phyloP scores from a whole-genome alignment of 805 yeast genomes.

The Saturnispora zaruensis region DNA sequence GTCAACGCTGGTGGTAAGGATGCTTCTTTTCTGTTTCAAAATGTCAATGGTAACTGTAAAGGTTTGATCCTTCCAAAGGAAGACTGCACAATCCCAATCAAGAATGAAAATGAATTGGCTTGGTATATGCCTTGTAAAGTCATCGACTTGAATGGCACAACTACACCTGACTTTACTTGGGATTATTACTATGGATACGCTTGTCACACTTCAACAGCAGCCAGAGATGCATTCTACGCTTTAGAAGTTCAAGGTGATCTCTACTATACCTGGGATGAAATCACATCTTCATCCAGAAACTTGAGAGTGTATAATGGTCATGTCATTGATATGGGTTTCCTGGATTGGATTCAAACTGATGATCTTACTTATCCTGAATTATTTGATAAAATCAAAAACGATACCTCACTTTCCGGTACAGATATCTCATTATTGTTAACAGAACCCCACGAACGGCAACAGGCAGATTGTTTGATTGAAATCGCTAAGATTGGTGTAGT shows the following conservation, averaged over 20 bases:
- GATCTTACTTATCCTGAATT: constrained; percentile 66
- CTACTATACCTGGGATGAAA: constrained; percentile 85
- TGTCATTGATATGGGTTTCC: constrained; percentile 71
- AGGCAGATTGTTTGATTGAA: constrained; percentile 78
- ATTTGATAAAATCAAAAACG: constrained; percentile 55
- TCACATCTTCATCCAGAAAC: constrained; percentile 58
- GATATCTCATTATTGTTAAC: constrained; percentile 73
- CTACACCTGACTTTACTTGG: constrained; percentile 52
- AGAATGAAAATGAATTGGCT: constrained; percentile 51
- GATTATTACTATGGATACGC: constrained; percentile 78
- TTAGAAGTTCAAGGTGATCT: constrained; percentile 62
- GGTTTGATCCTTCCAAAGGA: constrained; percentile 63
- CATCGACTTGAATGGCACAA: constrained; percentile 60
- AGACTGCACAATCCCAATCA: constrained; percentile 62
- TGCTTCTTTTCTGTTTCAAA: constrained; percentile 78
- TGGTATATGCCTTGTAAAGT: constrained; percentile 96
- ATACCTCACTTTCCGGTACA: constrained; percentile 53
- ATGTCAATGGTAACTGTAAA: constrained; percentile 86
- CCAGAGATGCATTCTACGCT: constrained; percentile 59
- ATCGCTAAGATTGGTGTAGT: constrained; percentile 82
- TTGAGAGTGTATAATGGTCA: constrained; percentile 84
- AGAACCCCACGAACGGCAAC: constrained; percentile 54
- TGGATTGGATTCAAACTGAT: constrained; percentile 64
- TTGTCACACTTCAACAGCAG: constrained; percentile 70
- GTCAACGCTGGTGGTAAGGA: constrained; percentile 81